Conservation (phyloP, 1,139 yeast species). For the Scheffersomyces insectosa region DNA sequence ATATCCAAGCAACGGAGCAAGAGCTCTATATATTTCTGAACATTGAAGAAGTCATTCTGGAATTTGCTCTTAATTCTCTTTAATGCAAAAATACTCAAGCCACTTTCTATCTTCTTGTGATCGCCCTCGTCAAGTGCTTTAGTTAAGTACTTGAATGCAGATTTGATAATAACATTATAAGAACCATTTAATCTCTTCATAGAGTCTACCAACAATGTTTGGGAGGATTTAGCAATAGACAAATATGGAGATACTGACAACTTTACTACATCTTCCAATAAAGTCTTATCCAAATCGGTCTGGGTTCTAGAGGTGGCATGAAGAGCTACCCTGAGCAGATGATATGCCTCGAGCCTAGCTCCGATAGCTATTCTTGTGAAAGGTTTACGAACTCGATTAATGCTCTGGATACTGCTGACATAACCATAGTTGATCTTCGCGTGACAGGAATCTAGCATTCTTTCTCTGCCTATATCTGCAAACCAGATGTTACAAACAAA, state of each 20-base stretch:
- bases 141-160: conserved; percentile 44
- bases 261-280: conserved; percentile 69
- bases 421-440: conserved; percentile 39
- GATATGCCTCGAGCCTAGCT: conserved; percentile 74
- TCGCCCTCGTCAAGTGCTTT: conserved; percentile 57
- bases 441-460: conserved; percentile 58
- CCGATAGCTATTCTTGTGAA: conserved; percentile 79
- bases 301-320: conserved; percentile 78
- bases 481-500: conserved; percentile 79
- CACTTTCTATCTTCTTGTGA: conserved; percentile 64
- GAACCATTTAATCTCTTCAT: conserved; percentile 77
- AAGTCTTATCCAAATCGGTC: conserved; percentile 61
- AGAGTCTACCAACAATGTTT: conserved; percentile 65
- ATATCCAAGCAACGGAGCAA: conserved; percentile 58
- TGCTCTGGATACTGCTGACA: conserved; percentile 36
- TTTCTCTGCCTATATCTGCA: conserved; percentile 78
- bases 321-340: conserved; percentile 70
- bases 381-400: conserved; percentile 60
- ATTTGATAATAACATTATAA: conserved; percentile 51
- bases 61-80: conserved; percentile 56
- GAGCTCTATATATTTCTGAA: conserved; percentile 47
- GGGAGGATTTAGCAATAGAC: conserved; percentile 71
- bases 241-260: conserved; percentile 73
- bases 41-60: conserved; percentile 56
- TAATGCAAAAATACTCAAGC: conserved; percentile 56